Evolutionary conservation across 2,329 filamentous ascomycete species (phyloP).

Genomic region (Penicillium brevicompactum): DNA sequence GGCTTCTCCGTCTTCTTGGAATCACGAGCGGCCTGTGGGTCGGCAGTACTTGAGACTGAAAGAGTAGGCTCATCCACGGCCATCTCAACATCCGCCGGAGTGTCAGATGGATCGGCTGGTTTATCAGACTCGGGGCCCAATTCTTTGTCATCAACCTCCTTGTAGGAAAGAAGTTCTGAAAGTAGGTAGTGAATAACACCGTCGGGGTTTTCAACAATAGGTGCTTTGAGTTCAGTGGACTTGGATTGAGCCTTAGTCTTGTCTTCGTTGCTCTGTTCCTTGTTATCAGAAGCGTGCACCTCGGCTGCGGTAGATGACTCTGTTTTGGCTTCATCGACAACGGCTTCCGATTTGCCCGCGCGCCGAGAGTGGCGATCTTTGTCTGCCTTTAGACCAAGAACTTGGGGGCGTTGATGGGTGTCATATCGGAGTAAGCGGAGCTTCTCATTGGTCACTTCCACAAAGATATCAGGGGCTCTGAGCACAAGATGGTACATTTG

Average conservation of each 20-base stretch:
- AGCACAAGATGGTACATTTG: slow-evolving; percentile 77
- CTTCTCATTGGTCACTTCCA: slow-evolving; percentile 83
- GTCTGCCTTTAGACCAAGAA: slow-evolving; percentile 55
- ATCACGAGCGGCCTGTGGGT: slow-evolving; percentile 26
- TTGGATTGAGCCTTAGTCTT: slow-evolving; percentile 53
- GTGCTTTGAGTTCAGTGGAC: slow-evolving; percentile 71
- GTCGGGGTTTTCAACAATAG: slow-evolving; percentile 87
- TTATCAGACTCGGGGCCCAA: slow-evolving; percentile 39
- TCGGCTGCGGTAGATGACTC: slow-evolving; percentile 29
- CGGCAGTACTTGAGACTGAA: slow-evolving; percentile 33
- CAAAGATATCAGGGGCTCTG: slow-evolving; percentile 80
- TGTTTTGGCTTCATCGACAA: slow-evolving; percentile 31
- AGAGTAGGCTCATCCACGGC: slow-evolving; percentile 41
- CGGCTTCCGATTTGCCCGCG: slow-evolving; percentile 23
- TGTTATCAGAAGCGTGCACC: slow-evolving; percentile 21
- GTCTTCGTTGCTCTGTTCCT: slow-evolving; percentile 14
- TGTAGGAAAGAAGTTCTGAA: slow-evolving; percentile 87
- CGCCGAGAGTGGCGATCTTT: slow-evolving; percentile 32
- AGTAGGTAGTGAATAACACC: slow-evolving; percentile 94
- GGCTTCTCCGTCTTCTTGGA: slow-evolving; percentile 70
- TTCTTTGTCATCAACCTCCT: slow-evolving; percentile 87
- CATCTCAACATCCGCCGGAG: slow-evolving; percentile 55
- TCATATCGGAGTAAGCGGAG: slow-evolving; percentile 71
- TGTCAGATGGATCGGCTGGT: slow-evolving; percentile 33
- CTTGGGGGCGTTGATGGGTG: slow-evolving; percentile 54